Conservation (phyloP, 1,284 basidiomycete species). For the Leccinum insolens region DNA sequence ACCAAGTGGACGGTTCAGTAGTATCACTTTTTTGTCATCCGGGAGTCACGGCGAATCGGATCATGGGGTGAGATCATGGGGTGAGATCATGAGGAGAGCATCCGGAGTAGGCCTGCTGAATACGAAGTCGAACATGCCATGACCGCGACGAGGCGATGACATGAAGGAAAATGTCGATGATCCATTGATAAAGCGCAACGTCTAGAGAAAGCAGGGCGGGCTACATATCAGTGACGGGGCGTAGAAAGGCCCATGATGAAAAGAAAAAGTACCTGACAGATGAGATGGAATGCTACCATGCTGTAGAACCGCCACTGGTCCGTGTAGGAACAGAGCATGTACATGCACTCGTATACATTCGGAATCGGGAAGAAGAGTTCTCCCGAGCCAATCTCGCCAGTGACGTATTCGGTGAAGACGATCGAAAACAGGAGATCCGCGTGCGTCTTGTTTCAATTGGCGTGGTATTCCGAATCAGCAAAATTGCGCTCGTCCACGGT, state of each 20-base stretch:
- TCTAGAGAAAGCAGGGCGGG: neutral
- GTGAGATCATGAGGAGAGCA: neutral
- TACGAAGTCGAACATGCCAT: neutral
- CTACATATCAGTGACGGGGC: slow-evolving; percentile 20
- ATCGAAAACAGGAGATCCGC: neutral
- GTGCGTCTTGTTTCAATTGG: neutral
- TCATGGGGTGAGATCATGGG: neutral
- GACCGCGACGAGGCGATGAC: neutral
- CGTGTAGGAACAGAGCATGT: neutral
- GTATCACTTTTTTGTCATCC: neutral
- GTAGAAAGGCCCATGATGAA: neutral
- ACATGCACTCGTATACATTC: slow-evolving; percentile 4
- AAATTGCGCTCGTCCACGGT: neutral
- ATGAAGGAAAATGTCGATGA: slow-evolving; percentile 1
- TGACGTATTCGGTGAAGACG: neutral
- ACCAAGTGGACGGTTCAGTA: neutral
- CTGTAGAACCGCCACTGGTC: neutral
- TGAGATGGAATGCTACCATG: slow-evolving; percentile 8
- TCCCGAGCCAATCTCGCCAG: slow-evolving; percentile 22
- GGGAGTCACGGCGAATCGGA: neutral
- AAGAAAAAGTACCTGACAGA: neutral
- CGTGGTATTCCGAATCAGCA: neutral
- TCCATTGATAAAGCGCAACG: neutral
- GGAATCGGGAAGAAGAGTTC: neutral
- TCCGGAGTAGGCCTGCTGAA: too few relatives aligned